These are phyloP conservation scores for Chlorophyllum brunneum DNA, from an alignment of 768 basidiomycete species.

Conservation along the genomic window DNA sequence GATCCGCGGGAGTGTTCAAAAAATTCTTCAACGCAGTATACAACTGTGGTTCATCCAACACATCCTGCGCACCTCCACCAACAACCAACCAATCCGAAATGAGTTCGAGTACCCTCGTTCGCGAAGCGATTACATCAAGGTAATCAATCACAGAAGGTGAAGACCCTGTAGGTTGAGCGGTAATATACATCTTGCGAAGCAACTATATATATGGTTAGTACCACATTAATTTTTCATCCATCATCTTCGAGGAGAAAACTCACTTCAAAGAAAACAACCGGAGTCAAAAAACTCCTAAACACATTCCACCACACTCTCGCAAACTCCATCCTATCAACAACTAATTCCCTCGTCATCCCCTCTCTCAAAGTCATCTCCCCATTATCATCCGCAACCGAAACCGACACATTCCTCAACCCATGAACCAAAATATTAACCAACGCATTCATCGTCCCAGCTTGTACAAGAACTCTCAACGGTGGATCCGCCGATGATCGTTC, in stretches of 20 bases:
- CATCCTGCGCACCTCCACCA: slow-evolving; percentile 78
- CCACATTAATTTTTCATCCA: too few relatives aligned
- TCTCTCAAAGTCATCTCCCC: slow-evolving; percentile 79
- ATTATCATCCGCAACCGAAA: slow-evolving; percentile 82
- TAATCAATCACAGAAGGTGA: slow-evolving; percentile 42
- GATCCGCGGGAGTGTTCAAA: slow-evolving; percentile 51
- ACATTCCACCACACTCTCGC: slow-evolving; percentile 78
- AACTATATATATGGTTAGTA: slow-evolving; percentile 51
- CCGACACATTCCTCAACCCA: slow-evolving; percentile 72
- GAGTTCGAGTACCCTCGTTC: slow-evolving; percentile 61
- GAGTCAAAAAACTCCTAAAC: slow-evolving; percentile 79
- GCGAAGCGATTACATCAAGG: slow-evolving; percentile 43
- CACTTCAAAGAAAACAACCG: slow-evolving; percentile 83
- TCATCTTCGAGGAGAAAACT: too few relatives aligned
- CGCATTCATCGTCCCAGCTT: slow-evolving; percentile 73
- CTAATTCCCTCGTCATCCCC: slow-evolving; percentile 66
- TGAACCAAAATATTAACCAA: slow-evolving; percentile 75
- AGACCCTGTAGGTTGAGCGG: slow-evolving; percentile 40
- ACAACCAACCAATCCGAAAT: slow-evolving; percentile 68
- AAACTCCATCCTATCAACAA: slow-evolving; percentile 73
- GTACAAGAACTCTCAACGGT: slow-evolving; percentile 71
- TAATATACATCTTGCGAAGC: slow-evolving; percentile 69
- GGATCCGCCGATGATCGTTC: slow-evolving; percentile 69
- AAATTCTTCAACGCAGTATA: slow-evolving; percentile 57
- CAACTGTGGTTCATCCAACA: slow-evolving; percentile 67